Evolutionary conservation across 768 basidiomycete species (phyloP), one percentile per base, ranked within the genome.

Genomic region (Favolaschia claudopus): DNA sequence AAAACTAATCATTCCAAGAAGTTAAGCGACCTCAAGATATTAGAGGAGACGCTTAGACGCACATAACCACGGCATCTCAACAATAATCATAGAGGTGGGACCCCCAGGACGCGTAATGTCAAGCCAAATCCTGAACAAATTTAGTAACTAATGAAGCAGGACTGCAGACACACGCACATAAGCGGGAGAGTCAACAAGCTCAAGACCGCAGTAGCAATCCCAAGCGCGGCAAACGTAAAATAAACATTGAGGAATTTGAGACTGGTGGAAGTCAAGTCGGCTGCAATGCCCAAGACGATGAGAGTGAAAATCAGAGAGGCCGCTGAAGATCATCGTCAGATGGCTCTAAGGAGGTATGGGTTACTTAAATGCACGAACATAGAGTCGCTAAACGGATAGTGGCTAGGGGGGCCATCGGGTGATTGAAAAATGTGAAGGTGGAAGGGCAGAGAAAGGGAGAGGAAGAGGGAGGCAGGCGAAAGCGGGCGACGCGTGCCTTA

Each of bases 51-150:
- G 8, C 19, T 8, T 37, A 17, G 2, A 46, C 51, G 12, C 5
- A 62, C 60, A 28, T 19, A 62, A 36, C 55, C 47, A 56, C 9
- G n/a, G 19, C 3, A 62, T 27, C 22, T 62, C 60, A 13, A 57
- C 28, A 9, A 52, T 40, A 24, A 62, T 38, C 60, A 56, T 56
- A 2, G 60, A 62, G 8, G 47, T 62, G 17, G 49, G 49, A 13
- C 54, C 60, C 10, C 60, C 60, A 3, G 54, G 54, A 6, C 55
- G 60, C 24, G 47, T 4, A 2, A 34, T 57, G 5, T 62, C 60
- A 33, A 62, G 48, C 2, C 39, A 40, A 5, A 62, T 43, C 60
- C 60, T 62, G 10, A 22, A 38, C 8, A 38, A 37, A 7, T 6
- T 29, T 15, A 17, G 12, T 12, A 8, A 20, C 29, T 5, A 7